Percentiles rank a stretch among this genome's conserved stretches.
These are phyloP conservation scores for Colletotrichum orchidophilum DNA, from an alignment of 2,329 filamentous ascomycete genomes.

Conservation along the genomic window DNA sequence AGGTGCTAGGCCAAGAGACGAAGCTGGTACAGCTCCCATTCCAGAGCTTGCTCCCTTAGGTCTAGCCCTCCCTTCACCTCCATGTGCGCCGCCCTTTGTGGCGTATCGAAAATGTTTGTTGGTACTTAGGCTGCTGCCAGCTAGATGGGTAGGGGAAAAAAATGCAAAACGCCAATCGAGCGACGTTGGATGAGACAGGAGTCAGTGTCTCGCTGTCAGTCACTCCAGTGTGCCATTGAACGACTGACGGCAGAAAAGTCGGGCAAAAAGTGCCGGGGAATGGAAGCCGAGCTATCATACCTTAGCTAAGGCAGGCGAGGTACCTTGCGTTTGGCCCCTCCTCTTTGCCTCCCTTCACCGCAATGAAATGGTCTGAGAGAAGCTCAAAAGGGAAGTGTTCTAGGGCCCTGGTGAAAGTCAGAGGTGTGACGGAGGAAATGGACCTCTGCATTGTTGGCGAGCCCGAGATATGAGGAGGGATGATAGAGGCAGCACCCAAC, in stretches of 20 bases:
- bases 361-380: background rate
- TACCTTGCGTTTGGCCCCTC: background rate
- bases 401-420: background rate
- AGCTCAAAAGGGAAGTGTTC: background rate
- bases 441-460: background rate
- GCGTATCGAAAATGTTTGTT: slow-evolving; percentile 1
- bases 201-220: background rate
- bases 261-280: background rate
- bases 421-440: background rate
- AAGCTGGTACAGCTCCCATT: slow-evolving; percentile 14
- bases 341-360: background rate
- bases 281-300: background rate
- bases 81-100: slow-evolving; percentile 3
- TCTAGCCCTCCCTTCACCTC: slow-evolving; percentile 12
- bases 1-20: background rate
- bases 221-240: background rate
- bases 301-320: background rate
- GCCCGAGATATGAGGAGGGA: background rate
- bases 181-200: slow-evolving; percentile 22
- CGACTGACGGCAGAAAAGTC: background rate
- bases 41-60: slow-evolving; percentile 26
- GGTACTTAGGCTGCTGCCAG: too few relatives aligned
- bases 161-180: slow-evolving; percentile 21
- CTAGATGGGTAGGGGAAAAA: background rate
- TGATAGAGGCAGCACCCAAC: too few relatives aligned